phyloP scores from a whole-genome alignment of 495 filamentous ascomycete genomes.

The Talaromyces nanjingensis region DNA sequence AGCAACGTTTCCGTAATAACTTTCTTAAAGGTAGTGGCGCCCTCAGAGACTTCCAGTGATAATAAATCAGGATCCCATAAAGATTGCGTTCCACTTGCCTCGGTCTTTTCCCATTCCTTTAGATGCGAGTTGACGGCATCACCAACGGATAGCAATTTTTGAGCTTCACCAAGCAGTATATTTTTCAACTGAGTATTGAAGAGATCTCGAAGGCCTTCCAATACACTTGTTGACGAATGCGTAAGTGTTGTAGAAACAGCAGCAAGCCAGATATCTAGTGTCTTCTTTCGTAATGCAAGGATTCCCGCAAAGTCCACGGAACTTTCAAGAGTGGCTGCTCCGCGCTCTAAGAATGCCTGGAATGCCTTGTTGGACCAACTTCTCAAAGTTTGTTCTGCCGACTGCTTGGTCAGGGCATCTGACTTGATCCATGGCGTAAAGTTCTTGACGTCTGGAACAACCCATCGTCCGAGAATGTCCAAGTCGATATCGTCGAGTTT shows the following conservation, averaged over 20 bases:
- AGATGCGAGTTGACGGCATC: slow-evolving; percentile 39
- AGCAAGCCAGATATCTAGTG: slow-evolving; percentile 69
- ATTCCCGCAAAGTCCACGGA: slow-evolving; percentile 59
- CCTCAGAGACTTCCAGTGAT: slow-evolving; percentile 44
- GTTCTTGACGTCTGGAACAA: slow-evolving; percentile 72
- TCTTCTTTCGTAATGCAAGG: slow-evolving; percentile 58
- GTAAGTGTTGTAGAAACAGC: slow-evolving; percentile 34
- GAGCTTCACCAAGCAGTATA: slow-evolving; percentile 52
- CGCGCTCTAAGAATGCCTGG: slow-evolving; percentile 25
- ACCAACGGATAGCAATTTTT: slow-evolving; percentile 51
- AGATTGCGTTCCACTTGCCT: slow-evolving; percentile 37
- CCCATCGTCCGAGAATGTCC: slow-evolving; percentile 77
- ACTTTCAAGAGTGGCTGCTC: slow-evolving; percentile 48
- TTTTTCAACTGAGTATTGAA: slow-evolving; percentile 58
- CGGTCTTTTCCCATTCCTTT: slow-evolving; percentile 45
- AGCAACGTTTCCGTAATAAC: slow-evolving; percentile 45
- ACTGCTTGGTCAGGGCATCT: slow-evolving; percentile 62
- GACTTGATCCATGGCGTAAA: slow-evolving; percentile 89
- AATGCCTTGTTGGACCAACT: slow-evolving; percentile 72
- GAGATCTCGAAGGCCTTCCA: slow-evolving; percentile 59
- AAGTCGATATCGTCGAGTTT: slow-evolving; percentile 64
- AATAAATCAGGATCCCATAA: slow-evolving; percentile 57
- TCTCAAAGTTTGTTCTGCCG: slow-evolving; percentile 58
- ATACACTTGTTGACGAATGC: slow-evolving; percentile 48
- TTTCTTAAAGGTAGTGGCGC: slow-evolving; percentile 48